Conservation (phyloP, 176 grass and related monocot genomes). For the Rhynchospora tenuis region DNA sequence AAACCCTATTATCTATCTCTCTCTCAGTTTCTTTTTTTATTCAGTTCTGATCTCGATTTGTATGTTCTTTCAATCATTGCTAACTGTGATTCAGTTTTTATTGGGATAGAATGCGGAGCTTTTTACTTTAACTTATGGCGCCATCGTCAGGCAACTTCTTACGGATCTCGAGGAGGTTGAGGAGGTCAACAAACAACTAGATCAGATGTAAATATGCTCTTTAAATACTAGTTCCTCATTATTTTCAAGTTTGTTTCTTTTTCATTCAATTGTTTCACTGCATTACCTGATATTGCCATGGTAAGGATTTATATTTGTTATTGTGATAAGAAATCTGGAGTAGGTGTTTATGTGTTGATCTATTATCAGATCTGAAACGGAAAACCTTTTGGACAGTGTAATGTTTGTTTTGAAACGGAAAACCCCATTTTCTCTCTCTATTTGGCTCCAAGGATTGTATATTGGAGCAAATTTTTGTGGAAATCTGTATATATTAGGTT, state of each 20-base stretch:
- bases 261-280: background rate
- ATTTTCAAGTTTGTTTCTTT: background rate
- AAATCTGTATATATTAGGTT: background rate
- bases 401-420: background rate
- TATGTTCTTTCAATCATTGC: background rate
- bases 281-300: background rate
- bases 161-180: slow-evolving; percentile 99
- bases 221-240: background rate
- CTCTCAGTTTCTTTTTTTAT: background rate
- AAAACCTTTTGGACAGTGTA: background rate
- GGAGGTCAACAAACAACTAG: slow-evolving; percentile 99
- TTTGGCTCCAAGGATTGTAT: background rate
- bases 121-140: slow-evolving; percentile 95
- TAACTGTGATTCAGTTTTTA: background rate
- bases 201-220: slow-evolving; percentile 69
- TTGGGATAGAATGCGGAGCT: slow-evolving; percentile 76
- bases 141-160: slow-evolving; percentile 91
- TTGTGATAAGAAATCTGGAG: background rate
- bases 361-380: background rate
- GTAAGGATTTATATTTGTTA: background rate
- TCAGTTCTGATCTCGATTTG: slow-evolving; percentile 7
- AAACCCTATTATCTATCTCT: background rate
- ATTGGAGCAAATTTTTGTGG: background rate
- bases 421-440: background rate
- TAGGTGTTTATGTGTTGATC: background rate